Percentiles rank a stretch among this genome's conserved stretches.
Conservation (phyloP, 768 basidiomycete species). For the Steccherinum ochraceum region DNA sequence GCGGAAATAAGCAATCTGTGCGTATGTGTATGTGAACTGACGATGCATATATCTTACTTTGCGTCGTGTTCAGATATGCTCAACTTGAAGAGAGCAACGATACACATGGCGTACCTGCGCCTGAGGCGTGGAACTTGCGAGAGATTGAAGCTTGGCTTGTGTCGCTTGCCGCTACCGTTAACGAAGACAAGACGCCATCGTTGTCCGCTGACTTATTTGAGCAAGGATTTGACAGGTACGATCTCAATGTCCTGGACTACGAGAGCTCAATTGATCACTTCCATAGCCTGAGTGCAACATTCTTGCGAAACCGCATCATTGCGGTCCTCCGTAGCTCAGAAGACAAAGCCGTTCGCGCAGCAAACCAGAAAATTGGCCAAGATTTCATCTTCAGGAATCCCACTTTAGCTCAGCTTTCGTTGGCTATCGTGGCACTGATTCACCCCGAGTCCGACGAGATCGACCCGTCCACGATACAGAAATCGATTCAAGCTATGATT, state of each 20-base stretch:
- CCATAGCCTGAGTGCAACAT: slow-evolving; percentile 8
- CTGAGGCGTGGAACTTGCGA: slow-evolving; percentile 4
- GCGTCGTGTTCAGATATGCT: slow-evolving; percentile 6
- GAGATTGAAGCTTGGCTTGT: slow-evolving; percentile 10
- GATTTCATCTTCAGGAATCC: slow-evolving; percentile 11
- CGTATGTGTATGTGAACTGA: neutral
- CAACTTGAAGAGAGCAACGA: slow-evolving; percentile 9
- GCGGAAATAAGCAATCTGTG: slow-evolving; percentile 11
- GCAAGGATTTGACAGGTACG: neutral
- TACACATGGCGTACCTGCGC: slow-evolving; percentile 6
- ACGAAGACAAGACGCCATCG: neutral
- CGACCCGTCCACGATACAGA: neutral
- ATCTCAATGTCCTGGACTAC: neutral
- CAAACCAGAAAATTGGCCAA: slow-evolving; percentile 1
- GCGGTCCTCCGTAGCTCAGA: slow-evolving; percentile 2
- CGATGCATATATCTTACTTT: neutral
- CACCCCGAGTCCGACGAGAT: slow-evolving; percentile 1
- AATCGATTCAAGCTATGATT: slow-evolving; percentile 1
- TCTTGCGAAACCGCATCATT: slow-evolving; percentile 11
- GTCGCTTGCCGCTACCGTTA: slow-evolving; percentile 8
- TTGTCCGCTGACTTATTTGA: slow-evolving; percentile 6
- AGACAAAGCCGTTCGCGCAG: neutral
- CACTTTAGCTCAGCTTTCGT: neutral
- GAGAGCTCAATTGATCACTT: neutral
- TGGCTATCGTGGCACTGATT: neutral